Conservation (phyloP, 805 yeast species). For the Candida taoyuanica region DNA sequence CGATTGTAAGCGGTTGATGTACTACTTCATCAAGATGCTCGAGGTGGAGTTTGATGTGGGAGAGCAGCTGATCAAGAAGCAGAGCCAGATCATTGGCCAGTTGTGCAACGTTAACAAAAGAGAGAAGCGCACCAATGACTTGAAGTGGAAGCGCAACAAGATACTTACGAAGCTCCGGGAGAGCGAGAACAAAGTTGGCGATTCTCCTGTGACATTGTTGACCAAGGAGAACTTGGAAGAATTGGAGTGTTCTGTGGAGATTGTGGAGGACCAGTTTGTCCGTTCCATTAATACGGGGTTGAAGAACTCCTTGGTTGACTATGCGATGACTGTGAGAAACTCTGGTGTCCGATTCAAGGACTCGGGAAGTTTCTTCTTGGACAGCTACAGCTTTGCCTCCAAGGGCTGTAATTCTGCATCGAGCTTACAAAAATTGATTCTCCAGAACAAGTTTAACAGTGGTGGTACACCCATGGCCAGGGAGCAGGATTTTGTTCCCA, state of each 20-base stretch:
- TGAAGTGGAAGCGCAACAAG: constrained; percentile 34
- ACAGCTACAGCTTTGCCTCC: constrained; percentile 12
- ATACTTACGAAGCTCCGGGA: constrained; percentile 36
- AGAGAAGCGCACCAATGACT: constrained; percentile 42
- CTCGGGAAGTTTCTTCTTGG: constrained; percentile 20
- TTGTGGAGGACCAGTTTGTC: constrained; percentile 47
- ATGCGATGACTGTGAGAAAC: constrained; percentile 26
- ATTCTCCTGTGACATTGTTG: constrained; percentile 38
- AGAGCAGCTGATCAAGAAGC: constrained; percentile 36
- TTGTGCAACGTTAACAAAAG: constrained; percentile 44
- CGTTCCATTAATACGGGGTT: constrained; percentile 43
- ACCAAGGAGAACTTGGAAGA: constrained; percentile 50
- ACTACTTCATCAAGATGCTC: constrained; percentile 36
- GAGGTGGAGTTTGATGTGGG: constrained; percentile 34
- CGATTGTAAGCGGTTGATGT: constrained; percentile 36
- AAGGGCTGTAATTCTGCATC: constrained; percentile 10
- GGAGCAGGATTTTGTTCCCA: background rate
- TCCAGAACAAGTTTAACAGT: constrained; percentile 20
- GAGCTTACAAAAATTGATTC: constrained; percentile 24
- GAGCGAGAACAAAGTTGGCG: constrained; percentile 43
- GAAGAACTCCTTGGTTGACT: constrained; percentile 42
- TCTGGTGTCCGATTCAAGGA: constrained; percentile 19
- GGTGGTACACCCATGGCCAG: too few relatives aligned
- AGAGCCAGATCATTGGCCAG: constrained; percentile 40
- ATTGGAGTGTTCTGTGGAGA: constrained; percentile 43